Base-by-base conservation (phyloP, 2,329 filamentous ascomycete species). In the Amauroascus niger region DNA sequence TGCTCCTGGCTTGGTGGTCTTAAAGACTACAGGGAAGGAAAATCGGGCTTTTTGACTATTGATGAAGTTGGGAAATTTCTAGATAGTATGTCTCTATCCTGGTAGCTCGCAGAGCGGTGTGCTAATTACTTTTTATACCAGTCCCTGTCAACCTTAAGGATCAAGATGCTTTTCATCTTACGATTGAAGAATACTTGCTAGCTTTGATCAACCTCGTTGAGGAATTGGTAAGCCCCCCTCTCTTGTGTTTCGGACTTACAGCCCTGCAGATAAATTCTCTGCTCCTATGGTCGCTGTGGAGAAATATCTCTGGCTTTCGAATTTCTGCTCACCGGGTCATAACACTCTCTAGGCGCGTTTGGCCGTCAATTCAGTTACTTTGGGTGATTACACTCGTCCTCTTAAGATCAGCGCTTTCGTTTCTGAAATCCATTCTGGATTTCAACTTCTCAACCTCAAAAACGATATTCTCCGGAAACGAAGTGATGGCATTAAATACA, bases 361-460 rank as follows among this genome's bases (percentile, higher is more conserved):
- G 55, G 89, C 93, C 32, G 88, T 93, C 71, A 98, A 98, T 72
- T 86, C 88, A 4, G 93, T 98, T 60, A 95, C 91, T 0, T 76
- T 95, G 35, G 89, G 89, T 55, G 90, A 98, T 71, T 89, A 90
- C 63, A 77, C 81, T 55, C 80, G 93, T 56, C 93, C 93, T 16
- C 77, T 95, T 52, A 83, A 87, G 67, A 96, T 97, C 69, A 88
- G 86, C 68, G 80, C 82, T 59, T 97, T 97, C 68, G 83, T 96
- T 74, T 96, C 96, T 74, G 90, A 97, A 66, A 73, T 98, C 35
- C 91, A 95, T 63, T 88, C 90, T 2, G 93, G 91, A 14, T 98
- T 98, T 73, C 93, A 97, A 78, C 81, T 97, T 61, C 80, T 98
- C 61, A 98, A 98, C 68, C 77, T 98, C 62, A 97, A 97, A 78